Percentiles rank a stretch among this genome's conserved stretches.
phyloP scores from a whole-genome alignment of 805 yeast genomes.

The Phaffomyces thermotolerans region DNA sequence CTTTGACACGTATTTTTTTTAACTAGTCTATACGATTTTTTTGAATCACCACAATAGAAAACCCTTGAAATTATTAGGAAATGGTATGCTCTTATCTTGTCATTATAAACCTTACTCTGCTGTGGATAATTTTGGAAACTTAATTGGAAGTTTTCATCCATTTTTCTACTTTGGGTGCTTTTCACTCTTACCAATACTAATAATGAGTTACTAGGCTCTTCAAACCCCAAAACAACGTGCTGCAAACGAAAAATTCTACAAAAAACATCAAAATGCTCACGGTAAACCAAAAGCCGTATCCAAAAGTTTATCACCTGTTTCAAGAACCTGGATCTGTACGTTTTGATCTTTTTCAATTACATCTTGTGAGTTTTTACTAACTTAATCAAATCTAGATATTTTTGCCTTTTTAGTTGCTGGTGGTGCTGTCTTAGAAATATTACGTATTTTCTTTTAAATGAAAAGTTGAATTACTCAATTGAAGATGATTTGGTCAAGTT shows the following conservation, averaged over 20 bases:
- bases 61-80: neutral
- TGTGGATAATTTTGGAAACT: no score
- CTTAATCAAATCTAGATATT: conserved; percentile 24
- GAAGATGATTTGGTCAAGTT: neutral
- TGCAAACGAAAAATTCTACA: conserved; percentile 81
- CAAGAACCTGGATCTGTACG: conserved; percentile 61
- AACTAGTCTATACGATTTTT: no score
- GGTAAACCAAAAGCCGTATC: conserved; percentile 57
- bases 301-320: conserved; percentile 42
- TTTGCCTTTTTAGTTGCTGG: conserved; percentile 68
- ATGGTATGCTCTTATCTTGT: neutral
- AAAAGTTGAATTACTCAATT: neutral
- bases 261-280: conserved; percentile 60
- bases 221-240: conserved; percentile 85
- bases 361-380: conserved; percentile 8
- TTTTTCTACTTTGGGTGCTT: no score
- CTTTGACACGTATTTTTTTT: conserved; percentile 1
- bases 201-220: conserved; percentile 36
- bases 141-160: no score
- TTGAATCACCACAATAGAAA: neutral
- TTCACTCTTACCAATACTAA: no score
- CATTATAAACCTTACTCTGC: no score
- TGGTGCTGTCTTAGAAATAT: conserved; percentile 70
- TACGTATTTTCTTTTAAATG: conserved; percentile 47
- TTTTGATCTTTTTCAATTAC: conserved; percentile 7